Base-by-base conservation (phyloP, 2,329 filamentous ascomycete genomes). In the Sphaerostilbella broomeana region DNA sequence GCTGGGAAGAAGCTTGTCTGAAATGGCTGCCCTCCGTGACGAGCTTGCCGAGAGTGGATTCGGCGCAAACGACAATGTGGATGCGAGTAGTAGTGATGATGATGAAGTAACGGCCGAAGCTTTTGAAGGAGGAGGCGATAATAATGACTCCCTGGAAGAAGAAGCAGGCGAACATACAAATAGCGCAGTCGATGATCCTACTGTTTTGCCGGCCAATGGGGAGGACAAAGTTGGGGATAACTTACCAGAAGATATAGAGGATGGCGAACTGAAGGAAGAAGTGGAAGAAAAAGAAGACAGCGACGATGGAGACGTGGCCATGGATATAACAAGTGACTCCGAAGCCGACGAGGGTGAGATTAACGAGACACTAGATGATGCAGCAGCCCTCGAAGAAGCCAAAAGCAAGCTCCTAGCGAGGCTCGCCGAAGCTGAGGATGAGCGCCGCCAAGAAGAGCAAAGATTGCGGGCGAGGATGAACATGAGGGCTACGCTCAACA, bases 401-500 rank as follows among this genome's bases (percentile, higher is more conserved):
- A 75, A 70, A 50, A 60, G 58, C 9, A 62, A 64, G 20, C 64
- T 77, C 2, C 62, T 78, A 9, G 63, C 65, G 1, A 62, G 61
- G 38, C 57, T 78, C 12, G 40, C 47, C 3, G 41, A 47, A 6
- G 57, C 54, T 10, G 57, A 62, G 18, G 49, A 53, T 5, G 55
- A 56, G 16, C 13, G 44, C 52, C 13, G 41, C 10, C 52, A 51
- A 30, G 53, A 60, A 35, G 49, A 47, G 3, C 51, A 54, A 4
- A 50, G 49, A 42, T 48, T 53, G 24, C 58, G 67, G n/a, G 57
- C 58, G 26, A 64, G 62, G 26, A 61, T 67, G 52, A 77, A 73
- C 56, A 70, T 70, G 66, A 70, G 75, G 19, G 82, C 79, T n/a
- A 88, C 87, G 27, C 69, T 95, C 22, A 89, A 94, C 62, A 94